Evolutionary conservation across 2,329 filamentous ascomycete genomes (phyloP).

Genomic region (Colletotrichum graminicola): DNA sequence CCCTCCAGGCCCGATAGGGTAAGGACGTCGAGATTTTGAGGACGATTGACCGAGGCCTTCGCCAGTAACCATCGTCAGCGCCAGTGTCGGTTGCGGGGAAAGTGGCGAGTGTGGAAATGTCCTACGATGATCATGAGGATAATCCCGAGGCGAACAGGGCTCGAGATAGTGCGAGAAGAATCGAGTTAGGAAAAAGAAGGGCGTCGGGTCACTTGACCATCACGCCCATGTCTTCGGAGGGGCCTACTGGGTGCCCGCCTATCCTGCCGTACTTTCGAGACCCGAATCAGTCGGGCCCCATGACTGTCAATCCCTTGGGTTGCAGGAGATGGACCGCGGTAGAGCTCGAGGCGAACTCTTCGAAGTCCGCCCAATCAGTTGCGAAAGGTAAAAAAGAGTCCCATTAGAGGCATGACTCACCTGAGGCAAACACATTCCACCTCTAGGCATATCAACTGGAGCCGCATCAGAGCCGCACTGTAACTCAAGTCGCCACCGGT

Average conservation of each 20-base stretch:
- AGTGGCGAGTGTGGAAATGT: slow-evolving; percentile 37
- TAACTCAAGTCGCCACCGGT: slow-evolving; percentile 9
- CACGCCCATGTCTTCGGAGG: neutral
- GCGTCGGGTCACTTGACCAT: slow-evolving; percentile 33
- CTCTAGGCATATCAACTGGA: neutral
- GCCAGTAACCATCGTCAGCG: slow-evolving; percentile 38
- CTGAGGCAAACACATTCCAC: slow-evolving; percentile 1
- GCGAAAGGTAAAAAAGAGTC: slow-evolving; percentile 10
- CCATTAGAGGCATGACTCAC: slow-evolving; percentile 19
- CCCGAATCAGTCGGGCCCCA: slow-evolving; percentile 20
- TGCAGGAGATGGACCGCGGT: slow-evolving; percentile 7
- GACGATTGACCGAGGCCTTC: slow-evolving; percentile 12
- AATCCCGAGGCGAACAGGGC: slow-evolving; percentile 19
- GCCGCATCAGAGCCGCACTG: neutral
- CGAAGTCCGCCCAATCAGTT: neutral
- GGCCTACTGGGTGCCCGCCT: neutral
- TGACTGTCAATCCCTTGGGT: slow-evolving; percentile 24
- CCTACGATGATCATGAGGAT: slow-evolving; percentile 23
- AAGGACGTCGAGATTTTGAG: slow-evolving; percentile 19
- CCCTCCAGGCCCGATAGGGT: slow-evolving; percentile 20
- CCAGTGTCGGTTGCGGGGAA: slow-evolving; percentile 30
- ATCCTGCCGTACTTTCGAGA: slow-evolving; percentile 18
- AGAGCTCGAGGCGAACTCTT: slow-evolving; percentile 18
- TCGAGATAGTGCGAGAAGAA: slow-evolving; percentile 5
- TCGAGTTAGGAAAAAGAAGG: slow-evolving; percentile 36